A percentile compares a stretch with the other conserved stretches of the same genome.
These are phyloP conservation scores for Yamadazyma taylorii DNA, from an alignment of 1,139 yeast genomes.

Conservation along the genomic window DNA sequence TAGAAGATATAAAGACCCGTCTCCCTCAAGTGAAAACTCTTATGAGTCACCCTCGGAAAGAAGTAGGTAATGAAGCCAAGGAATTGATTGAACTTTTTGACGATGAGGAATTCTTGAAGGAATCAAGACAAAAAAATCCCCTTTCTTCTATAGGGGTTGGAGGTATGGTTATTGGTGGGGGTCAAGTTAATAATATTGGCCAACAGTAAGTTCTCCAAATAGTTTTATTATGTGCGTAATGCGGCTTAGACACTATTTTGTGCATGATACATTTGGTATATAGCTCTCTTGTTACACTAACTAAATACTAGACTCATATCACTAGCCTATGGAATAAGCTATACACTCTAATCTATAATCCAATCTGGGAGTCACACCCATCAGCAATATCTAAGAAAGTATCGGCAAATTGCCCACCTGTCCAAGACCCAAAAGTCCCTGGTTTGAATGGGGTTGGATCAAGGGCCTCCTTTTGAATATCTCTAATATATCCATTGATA, in stretches of 20 bases:
- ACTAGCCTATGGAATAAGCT: too few species aligned
- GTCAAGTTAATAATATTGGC: constrained; percentile 2
- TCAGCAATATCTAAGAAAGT: constrained; percentile 12
- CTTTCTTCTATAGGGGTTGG: background rate
- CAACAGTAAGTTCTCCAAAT: background rate
- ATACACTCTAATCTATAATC: constrained; percentile 7
- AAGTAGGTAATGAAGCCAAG: constrained; percentile 1
- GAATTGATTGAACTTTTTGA: constrained; percentile 1
- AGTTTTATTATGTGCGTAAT: too few species aligned
- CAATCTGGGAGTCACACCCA: constrained; percentile 12
- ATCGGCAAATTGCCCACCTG: constrained; percentile 12
- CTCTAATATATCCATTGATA: constrained; percentile 19
- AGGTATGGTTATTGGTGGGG: constrained; percentile 3
- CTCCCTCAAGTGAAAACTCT: background rate
- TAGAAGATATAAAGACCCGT: constrained; percentile 1
- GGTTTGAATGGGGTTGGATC: constrained; percentile 9
- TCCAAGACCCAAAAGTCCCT: constrained; percentile 11
- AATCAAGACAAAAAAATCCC: background rate
- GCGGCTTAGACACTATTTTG: too few species aligned
- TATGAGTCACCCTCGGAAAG: background rate
- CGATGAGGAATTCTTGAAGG: constrained; percentile 2
- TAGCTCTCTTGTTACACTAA: too few species aligned
- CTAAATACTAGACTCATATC: too few species aligned
- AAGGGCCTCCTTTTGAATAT: constrained; percentile 15
- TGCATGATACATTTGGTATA: too few species aligned